Base-by-base conservation (phyloP, 139 green algal species). In the Closterium sp. region DNA sequence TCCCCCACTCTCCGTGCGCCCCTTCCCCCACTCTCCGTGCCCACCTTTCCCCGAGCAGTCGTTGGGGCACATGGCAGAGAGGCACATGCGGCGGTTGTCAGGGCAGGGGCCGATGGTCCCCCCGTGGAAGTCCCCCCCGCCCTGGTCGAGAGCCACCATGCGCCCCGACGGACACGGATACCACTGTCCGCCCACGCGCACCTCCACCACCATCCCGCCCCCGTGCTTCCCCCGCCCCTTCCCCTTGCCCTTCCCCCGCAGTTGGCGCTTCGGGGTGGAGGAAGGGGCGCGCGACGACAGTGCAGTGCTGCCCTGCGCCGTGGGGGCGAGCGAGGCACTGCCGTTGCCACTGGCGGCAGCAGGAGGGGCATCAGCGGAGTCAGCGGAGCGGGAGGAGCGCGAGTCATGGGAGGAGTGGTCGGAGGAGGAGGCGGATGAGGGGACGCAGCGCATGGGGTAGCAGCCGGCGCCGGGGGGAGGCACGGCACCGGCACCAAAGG, bases 401-500 rank as follows among this genome's bases (percentile, higher is more conserved):
- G n/a, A 73, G 50, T 73, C 17, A 73, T 6, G 38, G 38, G 38
- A 45, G 38, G n/a, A n/a, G n/a, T n/a, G n/a, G n/a, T n/a, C n/a
- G n/a, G n/a, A n/a, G n/a, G 50, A 73, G 50, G 84, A 28, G 84
- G 84, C 84, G 27, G 84, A n/a, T n/a, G n/a, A 87, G 84, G 11
- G 17, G 84, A 87, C 84, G 84, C 84, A 87, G 84, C 84, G 84
- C 84, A 87, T 87, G 84, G 84, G 84, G 84, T 87, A 87, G 84
- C 84, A 87, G 84, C 84, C 84, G 28, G 84, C 84, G 84, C 84
- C 84, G 28, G 84, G 84, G 28, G 84, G 84, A 0, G 84, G n/a
- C 1, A 34, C 27, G n/a, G 84, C 84, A 2, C 84, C 84, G 2
- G 84, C 22, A 13, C 84, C 84, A 34, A 87, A 87, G n/a, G 28